Percentiles rank a stretch among this genome's conserved stretches.
Conservation (phyloP, 257 asterid species). For the Solanum pinnatisectum region DNA sequence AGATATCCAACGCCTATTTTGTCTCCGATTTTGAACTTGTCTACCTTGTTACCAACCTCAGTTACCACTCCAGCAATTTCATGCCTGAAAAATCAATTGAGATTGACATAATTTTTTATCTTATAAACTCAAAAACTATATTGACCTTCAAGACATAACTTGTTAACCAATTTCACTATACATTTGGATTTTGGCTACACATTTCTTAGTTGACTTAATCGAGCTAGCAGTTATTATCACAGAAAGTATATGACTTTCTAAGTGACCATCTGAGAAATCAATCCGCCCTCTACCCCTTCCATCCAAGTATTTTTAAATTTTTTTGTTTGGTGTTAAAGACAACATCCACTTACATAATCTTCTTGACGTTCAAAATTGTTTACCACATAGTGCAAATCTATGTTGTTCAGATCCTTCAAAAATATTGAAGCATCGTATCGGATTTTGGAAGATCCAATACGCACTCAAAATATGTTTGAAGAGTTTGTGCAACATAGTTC, state of each 20-base stretch:
- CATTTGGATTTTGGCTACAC: not conserved
- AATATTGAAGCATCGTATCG: not conserved
- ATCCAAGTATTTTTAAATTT: not conserved
- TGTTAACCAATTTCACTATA: not conserved
- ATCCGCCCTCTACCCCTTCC: not conserved
- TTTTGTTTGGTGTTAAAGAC: not conserved
- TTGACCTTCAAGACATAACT: not conserved
- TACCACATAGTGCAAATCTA: not conserved
- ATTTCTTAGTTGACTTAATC: not conserved
- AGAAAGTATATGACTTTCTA: no score
- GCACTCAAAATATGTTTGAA: fast-evolving
- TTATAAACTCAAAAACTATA: not conserved
- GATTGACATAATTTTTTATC: not conserved
- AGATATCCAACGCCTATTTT: conserved; percentile 39
- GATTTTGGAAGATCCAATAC: not conserved
- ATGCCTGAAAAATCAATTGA: conserved; percentile 17
- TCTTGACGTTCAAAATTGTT: not conserved
- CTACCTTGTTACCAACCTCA: conserved; percentile 35
- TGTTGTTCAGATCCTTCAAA: not conserved
- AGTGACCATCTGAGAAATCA: not conserved
- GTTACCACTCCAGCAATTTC: conserved; percentile 38
- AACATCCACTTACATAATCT: not conserved
- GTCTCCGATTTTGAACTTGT: conserved; percentile 36
- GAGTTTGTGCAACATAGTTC: not conserved
- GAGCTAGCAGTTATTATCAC: no score